A percentile compares a stretch with the other conserved stretches of the same genome.
Conservation (phyloP, 441 rosid genomes). For the Rhodomyrtus psidioides region DNA sequence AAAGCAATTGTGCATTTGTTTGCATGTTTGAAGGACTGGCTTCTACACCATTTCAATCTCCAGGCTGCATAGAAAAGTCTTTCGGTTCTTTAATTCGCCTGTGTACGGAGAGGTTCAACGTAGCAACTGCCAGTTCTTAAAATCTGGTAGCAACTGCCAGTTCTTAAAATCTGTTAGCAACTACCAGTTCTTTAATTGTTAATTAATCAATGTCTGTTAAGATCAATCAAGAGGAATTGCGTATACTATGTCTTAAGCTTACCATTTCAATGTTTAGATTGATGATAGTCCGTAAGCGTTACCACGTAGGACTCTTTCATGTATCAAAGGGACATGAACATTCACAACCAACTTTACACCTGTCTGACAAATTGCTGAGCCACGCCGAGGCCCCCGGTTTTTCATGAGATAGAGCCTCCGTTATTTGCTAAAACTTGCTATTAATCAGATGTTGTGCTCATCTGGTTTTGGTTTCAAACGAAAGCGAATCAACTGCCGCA, state of each 20-base stretch:
- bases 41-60: not conserved
- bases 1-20: not conserved
- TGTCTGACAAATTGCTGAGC: not conserved
- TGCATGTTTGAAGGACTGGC: not conserved
- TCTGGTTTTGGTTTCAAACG: not conserved
- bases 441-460: not conserved
- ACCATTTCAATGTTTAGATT: not conserved
- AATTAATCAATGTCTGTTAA: not conserved
- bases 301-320: not conserved
- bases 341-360: not conserved
- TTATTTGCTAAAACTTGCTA: not conserved
- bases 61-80: not conserved
- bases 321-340: not conserved
- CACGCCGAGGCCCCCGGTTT: not conserved
- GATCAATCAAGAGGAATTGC: not conserved
- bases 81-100: not conserved
- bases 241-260: not conserved
- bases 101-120: not conserved
- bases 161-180: not conserved
- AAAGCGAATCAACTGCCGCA: not conserved
- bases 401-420: not conserved
- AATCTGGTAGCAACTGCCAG: not conserved
- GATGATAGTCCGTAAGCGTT: not conserved
- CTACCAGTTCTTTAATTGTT: not conserved
- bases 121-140: not conserved